These are phyloP conservation scores for Stylosanthes scabra DNA, from an alignment of 331 rosid species.

Conservation along the genomic window DNA sequence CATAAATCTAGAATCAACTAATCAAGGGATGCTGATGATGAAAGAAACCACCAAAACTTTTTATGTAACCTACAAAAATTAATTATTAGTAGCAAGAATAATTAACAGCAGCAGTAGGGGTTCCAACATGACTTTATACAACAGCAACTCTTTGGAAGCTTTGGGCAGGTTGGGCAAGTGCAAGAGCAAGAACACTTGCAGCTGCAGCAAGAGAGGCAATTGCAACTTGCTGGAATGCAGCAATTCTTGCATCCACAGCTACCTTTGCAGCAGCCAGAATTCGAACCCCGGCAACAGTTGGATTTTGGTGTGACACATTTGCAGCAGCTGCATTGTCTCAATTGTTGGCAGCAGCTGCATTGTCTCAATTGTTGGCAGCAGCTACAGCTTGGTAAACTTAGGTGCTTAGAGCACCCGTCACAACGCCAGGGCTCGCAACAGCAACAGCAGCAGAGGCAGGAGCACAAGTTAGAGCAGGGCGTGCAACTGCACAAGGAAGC, in stretches of 20 bases:
- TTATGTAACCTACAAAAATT: too few species aligned
- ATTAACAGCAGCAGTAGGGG: conserved; percentile 47
- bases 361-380: conserved; percentile 1
- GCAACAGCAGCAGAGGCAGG: conserved; percentile 80
- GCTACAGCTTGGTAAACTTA: conserved; percentile 59
- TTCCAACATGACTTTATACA: conserved; percentile 65
- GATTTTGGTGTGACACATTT: conserved; percentile 51
- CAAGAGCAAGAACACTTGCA: conserved; percentile 64
- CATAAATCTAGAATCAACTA: too few species aligned
- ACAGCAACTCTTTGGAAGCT: conserved; percentile 47
- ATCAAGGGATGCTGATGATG: too few species aligned
- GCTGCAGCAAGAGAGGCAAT: conserved; percentile 50
- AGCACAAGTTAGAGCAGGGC: conserved; percentile 70
- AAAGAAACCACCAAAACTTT: too few species aligned
- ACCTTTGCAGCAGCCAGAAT: conserved; percentile 50
- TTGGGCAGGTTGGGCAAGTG: conserved; percentile 65
- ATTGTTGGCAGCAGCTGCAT: too few species aligned
- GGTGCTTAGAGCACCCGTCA: conserved; percentile 52
- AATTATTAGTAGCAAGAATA: not conserved
- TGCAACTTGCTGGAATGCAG: conserved; percentile 50
- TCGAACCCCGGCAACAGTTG: conserved; percentile 46
- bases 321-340: conserved; percentile 53
- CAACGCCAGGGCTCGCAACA: conserved; percentile 75
- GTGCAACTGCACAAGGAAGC: conserved; percentile 56
- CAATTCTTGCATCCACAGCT: conserved; percentile 42